phyloP scores from a whole-genome alignment of 306 rosid genomes.

The Inga oerstediana region DNA sequence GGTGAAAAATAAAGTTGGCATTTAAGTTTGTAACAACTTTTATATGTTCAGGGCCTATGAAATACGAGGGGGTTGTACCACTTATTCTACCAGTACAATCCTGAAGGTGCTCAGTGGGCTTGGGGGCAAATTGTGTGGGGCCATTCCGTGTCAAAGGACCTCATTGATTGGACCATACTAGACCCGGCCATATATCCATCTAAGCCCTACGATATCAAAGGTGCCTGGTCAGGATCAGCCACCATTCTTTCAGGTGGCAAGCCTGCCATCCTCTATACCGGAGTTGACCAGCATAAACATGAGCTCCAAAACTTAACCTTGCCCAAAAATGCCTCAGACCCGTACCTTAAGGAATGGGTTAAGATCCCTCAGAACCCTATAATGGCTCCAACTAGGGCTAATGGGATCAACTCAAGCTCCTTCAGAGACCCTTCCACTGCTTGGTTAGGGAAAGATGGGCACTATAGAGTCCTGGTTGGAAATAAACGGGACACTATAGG shows the following conservation, averaged over 20 bases:
- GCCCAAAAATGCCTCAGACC: conserved; percentile 74
- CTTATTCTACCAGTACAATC: conserved; percentile 80
- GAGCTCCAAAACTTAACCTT: conserved; percentile 78
- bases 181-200: conserved; percentile 69
- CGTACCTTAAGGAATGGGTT: conserved; percentile 71
- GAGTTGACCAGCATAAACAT: conserved; percentile 48
- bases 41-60: conserved; percentile 58
- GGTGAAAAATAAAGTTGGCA: too few species aligned
- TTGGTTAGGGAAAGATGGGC: conserved; percentile 36
- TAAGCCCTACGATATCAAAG: conserved; percentile 62
- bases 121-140: conserved; percentile 96
- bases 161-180: conserved; percentile 75
- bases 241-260: conserved; percentile 54
- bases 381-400: conserved; percentile 55
- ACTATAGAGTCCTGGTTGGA: conserved; percentile 67
- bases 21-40: too few species aligned
- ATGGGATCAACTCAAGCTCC: conserved; percentile 59
- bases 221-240: conserved; percentile 91
- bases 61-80: conserved; percentile 71
- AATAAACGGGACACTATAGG: conserved; percentile 49
- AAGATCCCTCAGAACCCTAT: conserved; percentile 58
- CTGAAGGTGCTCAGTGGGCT: conserved; percentile 45
- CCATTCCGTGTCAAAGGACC: conserved; percentile 81
- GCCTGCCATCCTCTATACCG: conserved; percentile 78
- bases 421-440: conserved; percentile 68